Percentiles rank a stretch among this genome's conserved stretches.
phyloP scores from a whole-genome alignment of 2,329 filamentous ascomycete species.

The Fusarium domesticum region DNA sequence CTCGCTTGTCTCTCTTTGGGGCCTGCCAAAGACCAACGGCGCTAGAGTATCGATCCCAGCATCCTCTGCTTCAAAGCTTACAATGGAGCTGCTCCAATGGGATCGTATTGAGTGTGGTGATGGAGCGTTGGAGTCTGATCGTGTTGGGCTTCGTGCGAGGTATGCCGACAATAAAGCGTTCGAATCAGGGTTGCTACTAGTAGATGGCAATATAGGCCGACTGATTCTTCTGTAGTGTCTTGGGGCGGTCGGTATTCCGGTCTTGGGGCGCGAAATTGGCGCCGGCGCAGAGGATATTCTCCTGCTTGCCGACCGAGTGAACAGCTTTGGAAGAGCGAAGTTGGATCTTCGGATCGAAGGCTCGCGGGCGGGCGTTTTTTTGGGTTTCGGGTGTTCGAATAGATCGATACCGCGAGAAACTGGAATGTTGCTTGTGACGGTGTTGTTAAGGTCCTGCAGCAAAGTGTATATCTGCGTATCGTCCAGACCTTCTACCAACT shows the following conservation, averaged over 20 bases:
- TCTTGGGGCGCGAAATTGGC: constrained; percentile 15
- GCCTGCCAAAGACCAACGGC: constrained; percentile 20
- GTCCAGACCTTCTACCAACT: constrained; percentile 22
- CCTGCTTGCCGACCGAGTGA: constrained; percentile 20
- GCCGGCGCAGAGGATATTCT: constrained; percentile 11
- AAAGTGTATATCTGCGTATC: constrained; percentile 20
- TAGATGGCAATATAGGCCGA: constrained; percentile 18
- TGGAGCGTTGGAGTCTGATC: constrained; percentile 9
- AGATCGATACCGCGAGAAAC: constrained; percentile 21
- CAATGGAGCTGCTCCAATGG: constrained; percentile 20
- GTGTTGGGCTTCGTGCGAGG: constrained; percentile 12
- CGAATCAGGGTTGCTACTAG: constrained; percentile 15
- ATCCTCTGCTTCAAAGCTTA: constrained; percentile 21
- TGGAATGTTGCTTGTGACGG: constrained; percentile 21
- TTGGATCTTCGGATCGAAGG: constrained; percentile 14
- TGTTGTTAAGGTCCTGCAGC: constrained; percentile 22
- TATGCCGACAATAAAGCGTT: constrained; percentile 21
- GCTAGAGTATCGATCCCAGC: constrained; percentile 13
- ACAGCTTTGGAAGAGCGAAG: constrained; percentile 18
- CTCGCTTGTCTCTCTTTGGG: constrained; percentile 13
- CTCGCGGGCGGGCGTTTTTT: constrained; percentile 13
- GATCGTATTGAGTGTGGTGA: constrained; percentile 17
- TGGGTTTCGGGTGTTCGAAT: constrained; percentile 19
- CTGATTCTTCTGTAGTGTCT: constrained; percentile 23
- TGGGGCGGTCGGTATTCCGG: constrained; percentile 10